phyloP scores from a whole-genome alignment of 495 filamentous ascomycete species.

The Saxophila tyrrhenica region DNA sequence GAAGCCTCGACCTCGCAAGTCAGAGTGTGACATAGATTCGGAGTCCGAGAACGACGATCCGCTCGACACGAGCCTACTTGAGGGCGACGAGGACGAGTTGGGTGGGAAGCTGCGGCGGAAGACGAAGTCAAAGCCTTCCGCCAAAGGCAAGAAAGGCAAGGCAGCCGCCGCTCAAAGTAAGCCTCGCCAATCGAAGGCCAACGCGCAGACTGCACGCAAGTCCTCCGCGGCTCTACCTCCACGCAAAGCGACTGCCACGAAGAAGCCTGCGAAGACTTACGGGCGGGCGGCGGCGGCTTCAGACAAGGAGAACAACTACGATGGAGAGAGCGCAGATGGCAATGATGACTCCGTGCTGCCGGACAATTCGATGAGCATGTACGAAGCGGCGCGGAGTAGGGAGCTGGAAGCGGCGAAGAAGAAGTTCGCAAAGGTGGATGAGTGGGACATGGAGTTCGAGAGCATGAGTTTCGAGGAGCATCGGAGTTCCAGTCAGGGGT shows the following conservation, averaged over 20 bases:
- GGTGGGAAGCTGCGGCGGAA: slow-evolving; percentile 7
- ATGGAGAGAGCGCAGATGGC: slow-evolving; percentile 32
- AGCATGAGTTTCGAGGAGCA: slow-evolving; percentile 24
- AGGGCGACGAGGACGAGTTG: slow-evolving; percentile 31
- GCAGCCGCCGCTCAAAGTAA: slow-evolving; percentile 8
- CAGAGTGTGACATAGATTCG: slow-evolving; percentile 24
- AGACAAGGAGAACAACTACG: slow-evolving; percentile 38
- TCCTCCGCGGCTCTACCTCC: not conserved
- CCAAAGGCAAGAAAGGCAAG: slow-evolving; percentile 13
- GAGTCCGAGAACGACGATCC: slow-evolving; percentile 18
- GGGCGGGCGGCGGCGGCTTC: slow-evolving; percentile 23
- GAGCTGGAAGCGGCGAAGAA: slow-evolving; percentile 34
- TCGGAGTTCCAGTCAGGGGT: slow-evolving; percentile 17
- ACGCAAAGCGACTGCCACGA: slow-evolving; percentile 8
- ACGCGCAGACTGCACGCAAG: not conserved
- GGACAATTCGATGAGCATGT: slow-evolving; percentile 13
- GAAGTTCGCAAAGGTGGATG: slow-evolving; percentile 59
- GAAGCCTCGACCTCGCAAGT: slow-evolving; percentile 10
- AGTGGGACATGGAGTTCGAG: slow-evolving; percentile 67
- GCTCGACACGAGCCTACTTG: slow-evolving; percentile 14
- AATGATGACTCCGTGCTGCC: slow-evolving; percentile 10
- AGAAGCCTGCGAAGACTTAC: slow-evolving; percentile 25
- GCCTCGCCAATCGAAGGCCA: slow-evolving; percentile 11
- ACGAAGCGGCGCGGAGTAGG: slow-evolving; percentile 20
- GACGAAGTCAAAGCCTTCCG: slow-evolving; percentile 3